phyloP scores from a whole-genome alignment of 768 basidiomycete genomes.

The Hygrophorus russula region DNA sequence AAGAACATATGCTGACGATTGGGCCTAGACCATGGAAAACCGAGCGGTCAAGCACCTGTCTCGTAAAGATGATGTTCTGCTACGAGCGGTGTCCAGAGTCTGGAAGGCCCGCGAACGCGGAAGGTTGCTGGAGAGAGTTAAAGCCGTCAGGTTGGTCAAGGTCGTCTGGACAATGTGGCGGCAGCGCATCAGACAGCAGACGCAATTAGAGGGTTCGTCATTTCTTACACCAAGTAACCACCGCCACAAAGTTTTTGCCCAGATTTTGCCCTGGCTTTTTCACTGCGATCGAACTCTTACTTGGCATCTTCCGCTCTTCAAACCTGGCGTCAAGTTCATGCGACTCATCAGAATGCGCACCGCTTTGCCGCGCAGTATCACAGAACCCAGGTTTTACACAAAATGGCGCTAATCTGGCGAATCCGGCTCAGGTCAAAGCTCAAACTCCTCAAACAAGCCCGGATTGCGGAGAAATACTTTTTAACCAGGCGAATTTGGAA shows the following conservation, averaged over 20 bases:
- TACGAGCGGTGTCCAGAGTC: conserved; percentile 47
- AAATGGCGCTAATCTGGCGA: conserved; percentile 43
- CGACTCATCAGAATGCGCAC: conserved; percentile 33
- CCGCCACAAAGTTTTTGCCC: conserved; percentile 6
- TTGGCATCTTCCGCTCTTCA: conserved; percentile 23
- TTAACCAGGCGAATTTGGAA: conserved; percentile 34
- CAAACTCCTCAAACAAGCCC: conserved; percentile 42
- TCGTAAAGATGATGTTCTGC: conserved; percentile 45
- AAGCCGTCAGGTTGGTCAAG: conserved; percentile 31
- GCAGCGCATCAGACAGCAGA: conserved; percentile 26
- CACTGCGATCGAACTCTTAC: conserved; percentile 30
- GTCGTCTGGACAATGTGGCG: conserved; percentile 41
- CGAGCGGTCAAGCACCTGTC: conserved; percentile 45
- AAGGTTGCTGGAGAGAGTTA: conserved; percentile 42
- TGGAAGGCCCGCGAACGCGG: conserved; percentile 65
- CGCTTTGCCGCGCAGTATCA: conserved; percentile 41
- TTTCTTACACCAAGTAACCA: not conserved
- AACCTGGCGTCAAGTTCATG: conserved; percentile 34
- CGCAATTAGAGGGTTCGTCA: conserved; percentile 34
- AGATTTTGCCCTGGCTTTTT: conserved; percentile 44
- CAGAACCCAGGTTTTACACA: conserved; percentile 25
- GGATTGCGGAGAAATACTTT: conserved; percentile 41
- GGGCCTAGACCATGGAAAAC: conserved; percentile 37
- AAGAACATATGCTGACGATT: not conserved
- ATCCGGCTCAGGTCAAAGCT: conserved; percentile 36